Evolutionary conservation across 177 flowering plant genomes (phyloP).

Genomic region (Vitis hybrid): DNA sequence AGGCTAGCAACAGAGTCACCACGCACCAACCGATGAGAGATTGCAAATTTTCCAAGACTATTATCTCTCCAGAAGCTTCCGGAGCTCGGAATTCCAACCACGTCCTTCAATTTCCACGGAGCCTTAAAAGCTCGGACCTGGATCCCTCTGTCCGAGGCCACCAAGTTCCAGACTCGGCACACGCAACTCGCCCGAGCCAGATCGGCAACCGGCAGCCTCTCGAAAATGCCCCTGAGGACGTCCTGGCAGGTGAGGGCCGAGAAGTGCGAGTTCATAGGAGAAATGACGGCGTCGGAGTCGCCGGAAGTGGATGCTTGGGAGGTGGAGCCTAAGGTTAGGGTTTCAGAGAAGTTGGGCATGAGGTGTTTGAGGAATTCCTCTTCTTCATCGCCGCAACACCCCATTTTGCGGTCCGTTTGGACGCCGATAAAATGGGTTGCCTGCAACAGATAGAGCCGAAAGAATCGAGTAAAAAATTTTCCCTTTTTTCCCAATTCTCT

Average conservation of each 20-base stretch:
- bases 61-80: constrained; percentile 84
- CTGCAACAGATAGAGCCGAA: too few relatives aligned
- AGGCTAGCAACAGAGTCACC: constrained; percentile 82
- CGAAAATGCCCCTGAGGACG: constrained; percentile 66
- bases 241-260: constrained; percentile 60
- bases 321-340: constrained; percentile 6
- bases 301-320: constrained; percentile 1
- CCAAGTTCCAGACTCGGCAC: constrained; percentile 63
- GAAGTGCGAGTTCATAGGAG: constrained; percentile 78
- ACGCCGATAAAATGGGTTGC: too few relatives aligned
- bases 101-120: constrained; percentile 74
- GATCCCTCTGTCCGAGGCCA: constrained; percentile 69
- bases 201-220: constrained; percentile 58
- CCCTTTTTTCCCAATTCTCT: too few relatives aligned
- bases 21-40: constrained; percentile 67
- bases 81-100: constrained; percentile 70
- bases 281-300: constrained; percentile 30
- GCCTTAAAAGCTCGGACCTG: constrained; percentile 52
- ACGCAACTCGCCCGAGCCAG: constrained; percentile 92
- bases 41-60: constrained; percentile 64
- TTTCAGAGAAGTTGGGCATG: constrained; percentile 6
- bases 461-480: too few relatives aligned
- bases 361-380: constrained; percentile 32
- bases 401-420: constrained; percentile 28
- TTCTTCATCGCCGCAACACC: constrained; percentile 55